These are phyloP conservation scores for Lachnellula cervina DNA, from an alignment of 2,329 filamentous ascomycete genomes.

Conservation along the genomic window DNA sequence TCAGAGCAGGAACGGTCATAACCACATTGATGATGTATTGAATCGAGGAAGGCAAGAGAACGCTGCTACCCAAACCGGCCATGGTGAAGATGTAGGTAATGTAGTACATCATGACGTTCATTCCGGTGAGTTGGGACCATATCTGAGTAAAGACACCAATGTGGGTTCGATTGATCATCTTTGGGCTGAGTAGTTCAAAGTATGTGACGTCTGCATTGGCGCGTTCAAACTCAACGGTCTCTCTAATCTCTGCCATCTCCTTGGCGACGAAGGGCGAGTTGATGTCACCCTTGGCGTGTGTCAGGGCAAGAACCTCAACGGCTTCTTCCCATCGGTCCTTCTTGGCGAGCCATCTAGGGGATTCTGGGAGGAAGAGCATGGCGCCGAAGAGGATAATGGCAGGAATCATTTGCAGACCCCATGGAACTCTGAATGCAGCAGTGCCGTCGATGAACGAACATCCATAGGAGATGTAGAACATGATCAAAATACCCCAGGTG, in stretches of 20 bases:
- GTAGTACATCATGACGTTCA: constrained; percentile 61
- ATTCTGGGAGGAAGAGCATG: constrained; percentile 58
- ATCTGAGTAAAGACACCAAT: constrained; percentile 71
- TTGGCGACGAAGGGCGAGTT: constrained; percentile 60
- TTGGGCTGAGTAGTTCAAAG: constrained; percentile 65
- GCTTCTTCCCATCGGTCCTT: constrained; percentile 59
- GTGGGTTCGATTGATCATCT: constrained; percentile 69
- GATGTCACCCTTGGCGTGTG: constrained; percentile 62
- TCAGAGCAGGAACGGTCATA: constrained; percentile 70
- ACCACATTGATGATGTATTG: constrained; percentile 76
- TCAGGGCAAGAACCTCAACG: constrained; percentile 33
- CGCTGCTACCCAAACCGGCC: constrained; percentile 58
- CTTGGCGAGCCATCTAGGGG: constrained; percentile 58
- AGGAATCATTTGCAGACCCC: constrained; percentile 60
- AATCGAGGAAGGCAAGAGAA: constrained; percentile 62
- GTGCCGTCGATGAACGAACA: constrained; percentile 45
- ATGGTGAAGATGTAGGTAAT: constrained; percentile 61
- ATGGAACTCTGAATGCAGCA: constrained; percentile 58
- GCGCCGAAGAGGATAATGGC: constrained; percentile 52
- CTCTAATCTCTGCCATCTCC: constrained; percentile 69
- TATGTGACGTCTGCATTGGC: constrained; percentile 65
- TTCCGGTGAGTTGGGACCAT: constrained; percentile 71
- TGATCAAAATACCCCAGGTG: constrained; percentile 65
- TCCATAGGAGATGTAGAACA: constrained; percentile 65
- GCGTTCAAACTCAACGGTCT: constrained; percentile 72